A percentile compares a stretch with the other conserved stretches of the same genome.
Conservation (phyloP, 441 rosid species). For the Metrosideros polymorpha region DNA sequence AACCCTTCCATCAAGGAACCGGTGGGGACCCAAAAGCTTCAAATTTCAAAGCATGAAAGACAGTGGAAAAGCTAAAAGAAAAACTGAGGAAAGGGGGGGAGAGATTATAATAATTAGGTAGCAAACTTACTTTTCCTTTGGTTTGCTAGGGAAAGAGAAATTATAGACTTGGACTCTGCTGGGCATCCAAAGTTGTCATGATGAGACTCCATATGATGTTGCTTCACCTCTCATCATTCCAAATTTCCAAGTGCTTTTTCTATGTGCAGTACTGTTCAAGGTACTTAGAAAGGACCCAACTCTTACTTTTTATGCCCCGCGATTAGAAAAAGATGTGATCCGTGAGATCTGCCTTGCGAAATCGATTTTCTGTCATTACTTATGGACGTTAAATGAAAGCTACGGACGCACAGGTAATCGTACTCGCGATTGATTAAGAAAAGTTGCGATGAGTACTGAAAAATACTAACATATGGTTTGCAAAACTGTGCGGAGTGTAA, state of each 20-base stretch:
- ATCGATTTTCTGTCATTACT: background rate
- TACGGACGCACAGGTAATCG: background rate
- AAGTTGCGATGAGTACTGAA: background rate
- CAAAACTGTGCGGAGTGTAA: background rate
- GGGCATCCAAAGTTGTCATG: conserved; percentile 8
- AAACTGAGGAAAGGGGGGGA: background rate
- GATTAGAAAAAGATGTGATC: background rate
- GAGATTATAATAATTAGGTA: background rate
- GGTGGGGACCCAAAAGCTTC: conserved; percentile 13
- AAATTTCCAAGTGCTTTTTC: conserved; percentile 14
- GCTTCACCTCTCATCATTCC: conserved; percentile 36
- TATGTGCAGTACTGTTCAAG: conserved; percentile 17
- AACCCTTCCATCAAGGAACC: conserved; percentile 9
- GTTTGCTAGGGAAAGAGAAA: conserved; percentile 5
- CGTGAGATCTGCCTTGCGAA: background rate
- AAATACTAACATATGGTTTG: background rate
- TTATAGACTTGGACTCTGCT: background rate
- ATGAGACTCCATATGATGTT: conserved; percentile 29
- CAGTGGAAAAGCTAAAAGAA: conserved; percentile 4
- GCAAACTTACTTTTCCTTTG: conserved; percentile 2
- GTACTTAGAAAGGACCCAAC: background rate
- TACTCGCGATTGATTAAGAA: background rate
- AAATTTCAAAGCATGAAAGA: conserved; percentile 13
- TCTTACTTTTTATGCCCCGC: background rate
- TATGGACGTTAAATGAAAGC: background rate